Percentiles rank a stretch among this genome's conserved stretches.
Evolutionary conservation across 1,139 yeast genomes (phyloP).

Genomic region (Zygotorulaspora mrakii): DNA sequence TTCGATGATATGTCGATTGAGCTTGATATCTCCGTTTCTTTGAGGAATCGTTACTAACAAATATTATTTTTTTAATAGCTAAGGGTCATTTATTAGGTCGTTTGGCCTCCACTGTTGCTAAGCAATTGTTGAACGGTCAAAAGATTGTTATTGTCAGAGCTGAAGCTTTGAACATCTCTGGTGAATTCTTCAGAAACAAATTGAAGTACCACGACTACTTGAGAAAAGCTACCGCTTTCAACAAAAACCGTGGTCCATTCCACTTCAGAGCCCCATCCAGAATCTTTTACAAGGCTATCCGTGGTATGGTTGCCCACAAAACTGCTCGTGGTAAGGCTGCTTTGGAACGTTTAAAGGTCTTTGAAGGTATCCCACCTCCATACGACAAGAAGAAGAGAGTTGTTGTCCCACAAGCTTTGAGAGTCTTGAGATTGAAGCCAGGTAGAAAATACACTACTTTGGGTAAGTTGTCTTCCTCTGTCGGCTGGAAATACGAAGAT

Average conservation of each 20-base stretch:
- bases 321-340: constrained; percentile 99
- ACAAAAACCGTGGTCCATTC: constrained; percentile 99
- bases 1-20: not conserved
- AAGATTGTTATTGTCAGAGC: constrained; percentile 96
- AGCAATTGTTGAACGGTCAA: constrained; percentile 98
- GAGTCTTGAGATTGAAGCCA: constrained; percentile 98
- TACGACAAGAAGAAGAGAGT: constrained; percentile 99
- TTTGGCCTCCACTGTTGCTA: constrained; percentile 97
- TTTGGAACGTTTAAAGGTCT: constrained; percentile 97
- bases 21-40: not conserved
- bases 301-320: constrained; percentile 99
- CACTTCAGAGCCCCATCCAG: constrained; percentile 99
- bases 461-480: constrained; percentile 93
- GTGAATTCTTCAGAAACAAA: constrained; percentile 99
- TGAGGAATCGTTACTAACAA: constrained; percentile 17
- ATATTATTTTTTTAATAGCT: constrained; percentile 40
- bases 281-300: constrained; percentile 98
- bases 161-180: constrained; percentile 98
- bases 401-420: constrained; percentile 99
- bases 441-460: constrained; percentile 99
- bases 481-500: constrained; percentile 99
- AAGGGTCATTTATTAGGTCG: constrained; percentile 99
- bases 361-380: constrained; percentile 99
- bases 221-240: constrained; percentile 98
- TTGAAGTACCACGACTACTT: constrained; percentile 99